Evolutionary conservation across 2,329 filamentous ascomycete species (phyloP).

Genomic region (Dactylellina drechsleri): DNA sequence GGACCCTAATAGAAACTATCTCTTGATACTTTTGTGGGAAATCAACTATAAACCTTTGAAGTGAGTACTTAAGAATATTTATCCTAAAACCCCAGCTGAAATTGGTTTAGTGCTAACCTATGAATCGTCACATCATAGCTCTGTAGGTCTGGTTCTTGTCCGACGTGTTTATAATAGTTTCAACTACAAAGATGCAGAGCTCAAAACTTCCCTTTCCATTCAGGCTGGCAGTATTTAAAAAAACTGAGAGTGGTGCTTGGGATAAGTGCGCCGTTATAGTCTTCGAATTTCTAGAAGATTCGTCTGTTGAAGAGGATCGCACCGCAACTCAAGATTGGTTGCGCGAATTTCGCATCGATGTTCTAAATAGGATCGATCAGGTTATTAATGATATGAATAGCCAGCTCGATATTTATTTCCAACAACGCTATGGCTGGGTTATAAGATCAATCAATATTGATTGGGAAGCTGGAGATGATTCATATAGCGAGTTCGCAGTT

Average conservation of each 20-base stretch:
- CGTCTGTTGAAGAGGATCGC: neutral
- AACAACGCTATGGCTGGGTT: constrained; percentile 9
- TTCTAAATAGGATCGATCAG: neutral
- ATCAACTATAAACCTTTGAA: no score
- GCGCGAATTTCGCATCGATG: neutral
- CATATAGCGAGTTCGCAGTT: constrained; percentile 2
- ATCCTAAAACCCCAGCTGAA: no score
- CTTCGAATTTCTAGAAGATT: constrained; percentile 26
- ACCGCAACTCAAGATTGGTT: neutral
- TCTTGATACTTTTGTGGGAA: no score
- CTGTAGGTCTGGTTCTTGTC: no score
- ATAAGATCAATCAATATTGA: constrained; percentile 30
- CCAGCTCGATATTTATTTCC: neutral
- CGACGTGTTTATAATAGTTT: no score
- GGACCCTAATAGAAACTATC: no score
- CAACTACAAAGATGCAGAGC: neutral
- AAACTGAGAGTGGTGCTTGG: neutral
- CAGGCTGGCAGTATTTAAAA: constrained; percentile 30
- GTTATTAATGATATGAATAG: neutral
- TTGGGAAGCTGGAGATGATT: no score
- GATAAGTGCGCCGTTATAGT: neutral
- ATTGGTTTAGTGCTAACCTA: no score
- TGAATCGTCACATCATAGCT: no score
- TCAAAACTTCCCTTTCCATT: constrained; percentile 23
- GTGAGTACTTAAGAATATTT: no score